These are phyloP conservation scores for Aspergillus novofumigatus DNA, from an alignment of 2,329 filamentous ascomycete species.

Conservation along the genomic window DNA sequence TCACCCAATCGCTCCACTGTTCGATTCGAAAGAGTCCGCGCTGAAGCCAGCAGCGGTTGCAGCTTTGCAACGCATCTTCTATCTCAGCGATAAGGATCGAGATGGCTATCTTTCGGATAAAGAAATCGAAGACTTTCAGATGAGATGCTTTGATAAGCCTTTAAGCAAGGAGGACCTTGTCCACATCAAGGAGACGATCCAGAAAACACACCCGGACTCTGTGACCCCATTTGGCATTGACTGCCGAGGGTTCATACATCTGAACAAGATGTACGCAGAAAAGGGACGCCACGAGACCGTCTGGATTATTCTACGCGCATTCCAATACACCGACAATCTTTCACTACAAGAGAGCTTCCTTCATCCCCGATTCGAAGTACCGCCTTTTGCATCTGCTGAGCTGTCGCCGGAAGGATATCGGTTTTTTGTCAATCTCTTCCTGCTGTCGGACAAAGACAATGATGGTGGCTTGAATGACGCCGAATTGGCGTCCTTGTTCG, in stretches of 20 bases:
- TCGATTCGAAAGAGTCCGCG: constrained; percentile 86
- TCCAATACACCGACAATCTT: constrained; percentile 93
- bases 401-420: constrained; percentile 90
- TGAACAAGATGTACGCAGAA: constrained; percentile 95
- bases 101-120: constrained; percentile 86
- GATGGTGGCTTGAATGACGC: constrained; percentile 86
- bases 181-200: constrained; percentile 86
- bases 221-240: constrained; percentile 70
- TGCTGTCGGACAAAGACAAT: constrained; percentile 95
- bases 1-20: constrained; percentile 91
- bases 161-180: constrained; percentile 75
- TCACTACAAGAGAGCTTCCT: constrained; percentile 88
- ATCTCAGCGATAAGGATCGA: constrained; percentile 92
- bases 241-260: constrained; percentile 74
- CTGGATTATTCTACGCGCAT: constrained; percentile 93
- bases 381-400: constrained; percentile 86
- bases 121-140: constrained; percentile 88
- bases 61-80: constrained; percentile 86
- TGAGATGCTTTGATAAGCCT: constrained; percentile 85
- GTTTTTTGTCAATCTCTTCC: constrained; percentile 94
- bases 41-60: constrained; percentile 86
- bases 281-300: constrained; percentile 97
- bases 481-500: constrained; percentile 82
- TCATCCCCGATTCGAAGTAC: constrained; percentile 90
- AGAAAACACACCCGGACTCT: constrained; percentile 61